Base-by-base conservation (phyloP, 1,284 basidiomycete genomes). In the Heimioporus retisporus region DNA sequence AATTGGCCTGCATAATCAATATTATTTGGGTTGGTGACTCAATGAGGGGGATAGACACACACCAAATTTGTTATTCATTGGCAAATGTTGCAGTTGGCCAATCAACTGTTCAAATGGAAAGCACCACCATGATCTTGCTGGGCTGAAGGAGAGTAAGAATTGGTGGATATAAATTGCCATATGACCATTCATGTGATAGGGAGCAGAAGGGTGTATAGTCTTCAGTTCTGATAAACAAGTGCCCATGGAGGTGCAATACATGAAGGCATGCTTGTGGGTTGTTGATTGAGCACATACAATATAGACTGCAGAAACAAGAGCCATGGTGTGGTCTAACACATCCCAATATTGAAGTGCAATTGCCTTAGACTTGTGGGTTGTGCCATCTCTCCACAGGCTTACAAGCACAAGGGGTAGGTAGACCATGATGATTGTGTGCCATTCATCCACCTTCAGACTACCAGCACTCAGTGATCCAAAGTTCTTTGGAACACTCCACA, bases 21-120 rank as follows among this genome's bases (percentile, higher is more conserved):
- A 25, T 54, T 54, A 25, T 28, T 54, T 54, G 28, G 6, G 6
- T 54, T 54, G 14, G 8, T 15, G 3, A 31, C 53, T 54, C 15
- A 10, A 48, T 53, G 28, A 4, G 10, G 25, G 8, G 25, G 25
- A 15, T 5, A 16, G 53, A 8, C 53, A 56, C 56, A 11, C 40
- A 70, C 65, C 62, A 61, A 70, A 70, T 46, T 65, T 64, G 31
- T 65, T 35, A 11, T 71, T 71, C 1, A 15, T 71, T 10, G 60
- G 66, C 6, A 71, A 48, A 6, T 8, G 6, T 42, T 71, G 70
- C 18, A 71, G 23, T 25, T 69, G 62, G 6, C 64, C 48, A 40
- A 71, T 71, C 18, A 71, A 59, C 4, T 13, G 6, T 28, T 71
- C 59, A 31, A 68, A 68, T 31, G 55, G 55, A 18, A 68, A 68